Evolutionary conservation across 345 rosid species (phyloP).

Genomic region (Jatropha curcas): DNA sequence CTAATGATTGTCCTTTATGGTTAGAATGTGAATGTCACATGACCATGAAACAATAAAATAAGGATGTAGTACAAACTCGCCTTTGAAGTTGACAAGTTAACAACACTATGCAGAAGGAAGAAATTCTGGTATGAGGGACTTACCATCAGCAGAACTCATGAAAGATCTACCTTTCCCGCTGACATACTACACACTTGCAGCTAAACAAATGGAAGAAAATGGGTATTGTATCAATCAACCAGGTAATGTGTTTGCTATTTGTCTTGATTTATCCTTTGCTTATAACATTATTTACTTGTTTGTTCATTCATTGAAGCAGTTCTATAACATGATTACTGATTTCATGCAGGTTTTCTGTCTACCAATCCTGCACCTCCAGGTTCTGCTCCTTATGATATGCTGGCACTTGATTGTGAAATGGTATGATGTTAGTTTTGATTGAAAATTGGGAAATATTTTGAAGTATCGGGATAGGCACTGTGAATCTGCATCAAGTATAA

Average conservation of each 20-base stretch:
- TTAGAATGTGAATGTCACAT: not conserved
- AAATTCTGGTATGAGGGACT: conserved; percentile 22
- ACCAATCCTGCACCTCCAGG: conserved; percentile 73
- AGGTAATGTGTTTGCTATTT: conserved; percentile 39
- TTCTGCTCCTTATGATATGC: conserved; percentile 47
- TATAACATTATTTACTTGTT: not conserved
- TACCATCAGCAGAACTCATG: conserved; percentile 36
- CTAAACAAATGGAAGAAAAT: conserved; percentile 75
- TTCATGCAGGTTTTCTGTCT: conserved; percentile 54
- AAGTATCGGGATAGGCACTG: not conserved
- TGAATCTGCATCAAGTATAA: not conserved
- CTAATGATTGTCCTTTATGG: not conserved
- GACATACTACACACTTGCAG: conserved; percentile 67
- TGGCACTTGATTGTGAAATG: conserved; percentile 99
- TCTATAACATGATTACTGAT: conserved; percentile 21
- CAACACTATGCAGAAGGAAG: conserved; percentile 40
- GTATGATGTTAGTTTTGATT: conserved; percentile 37
- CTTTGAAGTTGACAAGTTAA: not conserved
- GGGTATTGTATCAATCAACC: conserved; percentile 60
- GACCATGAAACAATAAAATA: not conserved
- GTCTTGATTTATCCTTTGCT: not conserved
- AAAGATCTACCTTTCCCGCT: conserved; percentile 83
- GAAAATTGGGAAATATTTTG: not conserved
- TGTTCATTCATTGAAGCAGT: conserved; percentile 3
- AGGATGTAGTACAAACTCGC: not conserved